Conservation (phyloP, 768 basidiomycete genomes). For the Termitomyces sp. region DNA sequence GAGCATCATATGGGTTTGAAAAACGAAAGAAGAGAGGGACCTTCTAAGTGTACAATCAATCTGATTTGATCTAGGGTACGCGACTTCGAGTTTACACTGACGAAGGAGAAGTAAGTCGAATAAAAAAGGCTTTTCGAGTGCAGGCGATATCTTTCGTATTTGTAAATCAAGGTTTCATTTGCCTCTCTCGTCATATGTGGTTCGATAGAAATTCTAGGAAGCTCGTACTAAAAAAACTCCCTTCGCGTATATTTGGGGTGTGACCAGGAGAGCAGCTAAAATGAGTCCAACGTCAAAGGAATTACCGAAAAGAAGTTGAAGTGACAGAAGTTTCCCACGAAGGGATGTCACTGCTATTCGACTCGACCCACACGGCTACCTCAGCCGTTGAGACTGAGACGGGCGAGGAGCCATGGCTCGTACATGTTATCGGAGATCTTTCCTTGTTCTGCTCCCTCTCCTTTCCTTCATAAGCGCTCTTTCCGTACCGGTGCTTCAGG, state of each 20-base stretch:
- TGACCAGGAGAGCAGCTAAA: not conserved
- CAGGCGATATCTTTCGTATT: not conserved
- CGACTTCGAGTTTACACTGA: not conserved
- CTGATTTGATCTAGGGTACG: not conserved
- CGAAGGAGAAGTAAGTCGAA: not conserved
- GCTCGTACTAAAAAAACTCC: no score
- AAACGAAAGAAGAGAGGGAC: not conserved
- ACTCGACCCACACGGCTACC: not conserved
- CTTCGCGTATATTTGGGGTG: not conserved
- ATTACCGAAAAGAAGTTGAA: not conserved
- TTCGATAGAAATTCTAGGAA: not conserved
- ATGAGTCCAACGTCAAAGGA: not conserved
- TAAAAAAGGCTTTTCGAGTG: not conserved
- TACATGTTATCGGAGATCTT: not conserved
- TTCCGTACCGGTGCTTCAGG: conserved; percentile 1
- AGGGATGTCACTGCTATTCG: not conserved
- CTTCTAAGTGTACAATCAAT: not conserved
- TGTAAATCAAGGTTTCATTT: not conserved
- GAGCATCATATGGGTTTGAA: not conserved
- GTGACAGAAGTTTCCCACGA: conserved; percentile 1
- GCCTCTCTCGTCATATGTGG: not conserved
- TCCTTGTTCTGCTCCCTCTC: not conserved
- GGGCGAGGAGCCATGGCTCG: conserved; percentile 1
- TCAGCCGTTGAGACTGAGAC: not conserved
- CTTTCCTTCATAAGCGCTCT: conserved; percentile 1